Evolutionary conservation across 495 filamentous ascomycete species (phyloP).

Genomic region (Hypoxylon perforatum): DNA sequence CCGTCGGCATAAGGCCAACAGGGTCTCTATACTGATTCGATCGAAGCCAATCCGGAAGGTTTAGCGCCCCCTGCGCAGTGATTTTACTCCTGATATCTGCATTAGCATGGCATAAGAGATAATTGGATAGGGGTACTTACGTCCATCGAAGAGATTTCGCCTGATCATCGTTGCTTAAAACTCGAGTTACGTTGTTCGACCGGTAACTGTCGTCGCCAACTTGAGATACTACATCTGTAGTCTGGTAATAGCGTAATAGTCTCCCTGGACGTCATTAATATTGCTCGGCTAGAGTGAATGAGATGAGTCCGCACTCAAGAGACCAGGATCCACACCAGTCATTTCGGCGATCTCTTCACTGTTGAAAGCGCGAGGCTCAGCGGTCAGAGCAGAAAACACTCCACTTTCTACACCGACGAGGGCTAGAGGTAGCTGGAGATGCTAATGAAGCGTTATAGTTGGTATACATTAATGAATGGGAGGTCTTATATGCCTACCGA

Average conservation of each 20-base stretch:
- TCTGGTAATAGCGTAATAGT: background rate
- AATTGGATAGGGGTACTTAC: background rate
- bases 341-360: background rate
- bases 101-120: too few relatives aligned
- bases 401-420: background rate
- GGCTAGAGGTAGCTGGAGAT: background rate
- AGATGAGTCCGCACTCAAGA: background rate
- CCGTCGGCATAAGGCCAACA: too few relatives aligned
- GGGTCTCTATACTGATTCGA: too few relatives aligned
- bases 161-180: background rate
- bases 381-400: background rate
- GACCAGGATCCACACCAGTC: background rate
- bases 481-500: background rate
- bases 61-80: too few relatives aligned
- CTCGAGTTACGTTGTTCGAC: background rate
- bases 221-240: background rate
- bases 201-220: background rate
- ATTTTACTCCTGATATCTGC: too few relatives aligned
- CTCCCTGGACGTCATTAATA: background rate
- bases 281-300: background rate
- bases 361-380: background rate
- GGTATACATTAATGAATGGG: background rate
- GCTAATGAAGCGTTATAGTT: background rate
- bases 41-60: too few relatives aligned
- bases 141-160: background rate